Evolutionary conservation across 2,329 filamentous ascomycete species (phyloP).

Genomic region (Colletotrichum acutatum): DNA sequence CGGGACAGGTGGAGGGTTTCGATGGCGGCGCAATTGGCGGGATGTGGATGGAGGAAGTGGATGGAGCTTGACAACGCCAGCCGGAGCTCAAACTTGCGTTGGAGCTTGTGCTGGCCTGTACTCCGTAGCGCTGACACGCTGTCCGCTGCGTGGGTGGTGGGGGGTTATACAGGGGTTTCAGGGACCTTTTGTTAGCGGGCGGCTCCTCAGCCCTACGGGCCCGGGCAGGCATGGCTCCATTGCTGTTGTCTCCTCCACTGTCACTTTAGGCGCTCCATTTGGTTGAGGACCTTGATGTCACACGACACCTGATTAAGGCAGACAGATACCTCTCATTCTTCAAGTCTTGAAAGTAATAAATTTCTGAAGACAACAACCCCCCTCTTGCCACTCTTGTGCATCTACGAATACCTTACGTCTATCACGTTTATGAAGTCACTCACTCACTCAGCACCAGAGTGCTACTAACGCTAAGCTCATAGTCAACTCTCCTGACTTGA

Average conservation of each 20-base stretch:
- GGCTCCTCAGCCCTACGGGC: conserved; percentile 27
- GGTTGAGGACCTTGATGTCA: neutral
- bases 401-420: neutral
- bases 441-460: neutral
- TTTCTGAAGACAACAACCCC: neutral
- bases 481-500: no score
- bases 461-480: neutral
- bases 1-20: conserved; percentile 17
- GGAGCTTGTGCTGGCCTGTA: conserved; percentile 16
- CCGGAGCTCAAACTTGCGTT: conserved; percentile 8
- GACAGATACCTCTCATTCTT: neutral
- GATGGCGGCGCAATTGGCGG: conserved; percentile 24
- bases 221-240: neutral
- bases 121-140: conserved; percentile 25
- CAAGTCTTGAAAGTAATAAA: neutral
- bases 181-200: conserved; percentile 5
- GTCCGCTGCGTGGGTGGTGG: conserved; percentile 17
- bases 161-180: conserved; percentile 21
- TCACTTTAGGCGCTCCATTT: neutral
- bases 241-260: neutral
- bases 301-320: neutral
- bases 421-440: neutral
- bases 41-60: conserved; percentile 25
- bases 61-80: conserved; percentile 3
- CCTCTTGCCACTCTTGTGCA: neutral